Evolutionary conservation across 208 protist species (phyloP), one percentile per base, ranked within the genome.

Genomic region (Herpetomonas tarakana): DNA sequence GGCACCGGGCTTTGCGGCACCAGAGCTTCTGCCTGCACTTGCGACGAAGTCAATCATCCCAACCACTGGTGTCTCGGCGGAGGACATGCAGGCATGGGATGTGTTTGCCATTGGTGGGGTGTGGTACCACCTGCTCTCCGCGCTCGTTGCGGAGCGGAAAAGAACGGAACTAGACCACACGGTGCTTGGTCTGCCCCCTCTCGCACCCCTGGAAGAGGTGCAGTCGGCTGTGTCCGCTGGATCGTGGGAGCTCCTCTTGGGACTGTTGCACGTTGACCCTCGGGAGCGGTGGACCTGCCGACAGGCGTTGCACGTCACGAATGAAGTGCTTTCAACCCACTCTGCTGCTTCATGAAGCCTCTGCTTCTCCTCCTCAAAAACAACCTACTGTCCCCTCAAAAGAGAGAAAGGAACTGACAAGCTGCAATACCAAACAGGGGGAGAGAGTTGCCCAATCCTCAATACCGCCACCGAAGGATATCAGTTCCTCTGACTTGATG

Each of bases 11-110:
- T 70, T 64, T 30, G 55, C 49, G 14, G 64, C 64, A 12, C 64
- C 64, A 49, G 64, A 70, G 56, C 64, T 64, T 30, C 29, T 52
- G 26, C 50, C 54, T 6, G 31, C 50, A 3, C 51, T 70, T 3
- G 56, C 52, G 22, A 25, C 64, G 16, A 44, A 39, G 39, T 70
- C 64, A 1, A 28, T 56, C 51, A 49, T 70, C 18, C 64, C 56
- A 30, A 39, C 64, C 16, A 28, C 58, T 6, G 50, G 30, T 12
- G 52, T 55, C 49, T 11, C 29, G 7, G 64, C 56, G 21, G 47
- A 35, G 22, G 46, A 63, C 55, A 55, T 70, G 21, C 59, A 64
- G 26, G 58, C 56, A 19, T 70, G 64, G 64, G 64, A 70, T 58
- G 51, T 58, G 26, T 70, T 53, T 52, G 64, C 64, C 24, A 55